phyloP scores from a whole-genome alignment of 768 basidiomycete genomes.

The Harrya chromipes region DNA sequence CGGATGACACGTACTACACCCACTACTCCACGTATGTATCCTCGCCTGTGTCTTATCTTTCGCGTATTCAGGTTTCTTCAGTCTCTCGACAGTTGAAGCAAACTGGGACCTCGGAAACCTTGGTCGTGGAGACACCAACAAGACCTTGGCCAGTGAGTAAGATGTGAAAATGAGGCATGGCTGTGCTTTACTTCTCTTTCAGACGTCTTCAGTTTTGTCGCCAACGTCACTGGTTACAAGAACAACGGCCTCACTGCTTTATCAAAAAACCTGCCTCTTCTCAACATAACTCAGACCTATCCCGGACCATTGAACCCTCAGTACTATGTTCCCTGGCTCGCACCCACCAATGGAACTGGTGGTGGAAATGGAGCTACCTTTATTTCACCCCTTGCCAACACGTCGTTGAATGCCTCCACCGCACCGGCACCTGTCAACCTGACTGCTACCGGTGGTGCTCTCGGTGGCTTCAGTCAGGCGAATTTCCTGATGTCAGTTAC shows the following conservation, averaged over 20 bases:
- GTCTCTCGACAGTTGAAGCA: conserved; percentile 50
- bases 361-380: conserved; percentile 43
- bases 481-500: conserved; percentile 6
- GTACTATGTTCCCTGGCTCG: conserved; percentile 39
- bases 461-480: background rate
- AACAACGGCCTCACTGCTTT: conserved; percentile 33
- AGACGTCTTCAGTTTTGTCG: conserved; percentile 55
- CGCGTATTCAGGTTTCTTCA: conserved; percentile 2
- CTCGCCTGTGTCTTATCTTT: background rate
- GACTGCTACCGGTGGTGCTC: conserved; percentile 4
- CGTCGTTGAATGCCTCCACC: conserved; percentile 25
- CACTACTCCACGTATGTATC: conserved; percentile 47
- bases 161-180: background rate
- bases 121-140: conserved; percentile 53
- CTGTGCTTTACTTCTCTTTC: background rate
- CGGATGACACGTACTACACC: conserved; percentile 52
- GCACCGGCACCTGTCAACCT: conserved; percentile 40
- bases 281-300: conserved; percentile 37
- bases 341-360: conserved; percentile 38
- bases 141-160: conserved; percentile 23
- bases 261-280: conserved; percentile 30
- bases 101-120: conserved; percentile 61
- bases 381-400: conserved; percentile 31
- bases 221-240: conserved; percentile 42
- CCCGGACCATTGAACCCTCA: conserved; percentile 42